Conservation (phyloP, 495 filamentous ascomycete species). For the Daldinia concentrica region DNA sequence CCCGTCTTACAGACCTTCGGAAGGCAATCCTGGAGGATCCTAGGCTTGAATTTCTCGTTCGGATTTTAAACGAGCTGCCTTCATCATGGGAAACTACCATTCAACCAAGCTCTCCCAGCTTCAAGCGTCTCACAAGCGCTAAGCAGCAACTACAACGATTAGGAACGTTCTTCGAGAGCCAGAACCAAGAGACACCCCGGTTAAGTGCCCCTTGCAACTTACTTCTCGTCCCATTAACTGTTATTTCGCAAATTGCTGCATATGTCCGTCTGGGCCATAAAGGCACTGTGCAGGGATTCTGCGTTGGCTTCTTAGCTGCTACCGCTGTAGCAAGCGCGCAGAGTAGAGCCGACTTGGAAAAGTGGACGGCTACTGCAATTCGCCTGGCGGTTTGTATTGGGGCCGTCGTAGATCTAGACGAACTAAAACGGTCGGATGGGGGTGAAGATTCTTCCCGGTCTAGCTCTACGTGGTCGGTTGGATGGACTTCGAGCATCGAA, state of each 20-base stretch:
- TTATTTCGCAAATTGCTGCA: conserved; percentile 16
- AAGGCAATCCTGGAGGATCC: conserved; percentile 9
- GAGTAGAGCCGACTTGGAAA: conserved; percentile 9
- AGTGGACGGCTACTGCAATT: conserved; percentile 14
- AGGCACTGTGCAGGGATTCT: conserved; percentile 19
- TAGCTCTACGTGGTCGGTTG: conserved; percentile 24
- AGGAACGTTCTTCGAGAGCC: conserved; percentile 6
- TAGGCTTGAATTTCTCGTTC: conserved; percentile 11
- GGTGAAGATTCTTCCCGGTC: neutral
- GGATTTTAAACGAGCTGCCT: conserved; percentile 11
- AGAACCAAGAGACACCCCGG: conserved; percentile 7
- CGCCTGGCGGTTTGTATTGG: conserved; percentile 17
- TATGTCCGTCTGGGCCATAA: conserved; percentile 3
- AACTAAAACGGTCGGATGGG: neutral
- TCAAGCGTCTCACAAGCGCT: neutral
- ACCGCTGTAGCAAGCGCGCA: conserved; percentile 13
- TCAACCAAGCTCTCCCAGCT: neutral
- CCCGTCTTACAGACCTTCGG: conserved; percentile 20
- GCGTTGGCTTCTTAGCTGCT: conserved; percentile 20
- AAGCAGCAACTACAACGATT: conserved; percentile 1
- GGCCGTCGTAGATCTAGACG: conserved; percentile 15
- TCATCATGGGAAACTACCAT: conserved; percentile 10
- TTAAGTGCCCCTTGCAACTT: conserved; percentile 15
- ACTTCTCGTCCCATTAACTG: conserved; percentile 20
- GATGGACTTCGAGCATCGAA: conserved; percentile 8